These are phyloP conservation scores for Huntiella moniliformis DNA, from an alignment of 2,329 filamentous ascomycete genomes.

Conservation along the genomic window DNA sequence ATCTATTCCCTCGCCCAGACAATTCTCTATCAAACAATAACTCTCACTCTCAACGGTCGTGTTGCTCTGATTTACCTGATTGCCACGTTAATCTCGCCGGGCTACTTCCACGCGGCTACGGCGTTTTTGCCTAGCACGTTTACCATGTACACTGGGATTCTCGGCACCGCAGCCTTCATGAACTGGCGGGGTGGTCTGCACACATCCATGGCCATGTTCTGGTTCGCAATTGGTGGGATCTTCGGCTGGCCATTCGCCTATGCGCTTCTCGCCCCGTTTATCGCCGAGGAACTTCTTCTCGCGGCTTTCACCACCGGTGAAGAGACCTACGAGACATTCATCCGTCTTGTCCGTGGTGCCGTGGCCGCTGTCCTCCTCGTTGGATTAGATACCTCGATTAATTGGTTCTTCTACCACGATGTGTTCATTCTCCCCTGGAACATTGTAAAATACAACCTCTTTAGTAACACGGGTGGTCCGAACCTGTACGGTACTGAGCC, in stretches of 20 bases:
- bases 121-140: slow-evolving; percentile 87
- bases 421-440: slow-evolving; percentile 66
- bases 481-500: slow-evolving; percentile 90
- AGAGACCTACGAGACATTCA: slow-evolving; percentile 38
- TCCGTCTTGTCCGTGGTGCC: slow-evolving; percentile 47
- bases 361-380: slow-evolving; percentile 49
- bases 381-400: slow-evolving; percentile 48
- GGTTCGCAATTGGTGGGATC: slow-evolving; percentile 71
- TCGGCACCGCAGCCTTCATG: slow-evolving; percentile 78
- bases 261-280: slow-evolving; percentile 61
- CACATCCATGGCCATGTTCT: slow-evolving; percentile 69
- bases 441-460: slow-evolving; percentile 90
- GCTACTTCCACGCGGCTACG: slow-evolving; percentile 81
- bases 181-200: slow-evolving; percentile 66
- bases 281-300: slow-evolving; percentile 55
- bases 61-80: slow-evolving; percentile 74
- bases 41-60: slow-evolving; percentile 56
- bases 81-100: slow-evolving; percentile 59
- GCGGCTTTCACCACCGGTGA: slow-evolving; percentile 34
- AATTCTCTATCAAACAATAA: slow-evolving; percentile 59
- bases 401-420: slow-evolving; percentile 73
- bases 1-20: slow-evolving; percentile 69
- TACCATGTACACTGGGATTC: slow-evolving; percentile 82
- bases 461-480: slow-evolving; percentile 63
- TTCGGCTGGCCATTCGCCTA: slow-evolving; percentile 90